phyloP scores from a whole-genome alignment of 768 basidiomycete species.

The Chalciporus sphaerocephalus region DNA sequence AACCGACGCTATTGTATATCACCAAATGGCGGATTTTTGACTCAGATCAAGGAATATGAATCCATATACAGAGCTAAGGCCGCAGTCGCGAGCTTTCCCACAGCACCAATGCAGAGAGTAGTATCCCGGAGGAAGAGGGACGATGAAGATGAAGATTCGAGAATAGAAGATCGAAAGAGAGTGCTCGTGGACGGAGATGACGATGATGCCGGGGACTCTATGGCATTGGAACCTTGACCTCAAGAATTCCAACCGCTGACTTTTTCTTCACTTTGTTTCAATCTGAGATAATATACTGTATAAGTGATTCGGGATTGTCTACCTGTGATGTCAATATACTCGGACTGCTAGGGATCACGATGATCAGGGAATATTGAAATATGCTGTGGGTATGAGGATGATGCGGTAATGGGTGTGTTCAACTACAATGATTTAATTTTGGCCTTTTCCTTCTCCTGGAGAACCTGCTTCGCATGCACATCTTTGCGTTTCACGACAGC shows the following conservation, averaged over 20 bases:
- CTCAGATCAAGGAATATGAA: slow-evolving; percentile 95
- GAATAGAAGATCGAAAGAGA: slow-evolving; percentile 44
- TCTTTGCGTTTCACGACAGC: slow-evolving; percentile 88
- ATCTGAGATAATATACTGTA: slow-evolving; percentile 23
- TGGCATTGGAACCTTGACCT: slow-evolving; percentile 29
- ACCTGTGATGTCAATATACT: slow-evolving; percentile 15
- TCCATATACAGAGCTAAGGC: slow-evolving; percentile 81
- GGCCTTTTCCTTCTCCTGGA: slow-evolving; percentile 81
- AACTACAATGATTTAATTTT: slow-evolving; percentile 71
- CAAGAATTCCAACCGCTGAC: neutral
- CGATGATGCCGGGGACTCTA: slow-evolving; percentile 31
- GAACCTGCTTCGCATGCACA: slow-evolving; percentile 73
- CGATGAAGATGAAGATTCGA: slow-evolving; percentile 65
- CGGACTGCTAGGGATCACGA: neutral
- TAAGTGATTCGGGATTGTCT: slow-evolving; percentile 14
- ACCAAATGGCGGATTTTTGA: slow-evolving; percentile 87
- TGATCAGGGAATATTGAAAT: neutral
- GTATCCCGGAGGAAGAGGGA: slow-evolving; percentile 63
- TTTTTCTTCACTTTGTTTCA: neutral
- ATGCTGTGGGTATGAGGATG: slow-evolving; percentile 11
- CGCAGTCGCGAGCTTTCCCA: slow-evolving; percentile 60
- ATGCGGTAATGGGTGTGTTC: neutral
- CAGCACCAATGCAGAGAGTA: slow-evolving; percentile 36
- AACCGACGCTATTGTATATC: slow-evolving; percentile 92
- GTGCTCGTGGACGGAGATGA: slow-evolving; percentile 32